These are phyloP conservation scores for Nasturtium officinale DNA, from an alignment of 345 rosid species.

Conservation along the genomic window DNA sequence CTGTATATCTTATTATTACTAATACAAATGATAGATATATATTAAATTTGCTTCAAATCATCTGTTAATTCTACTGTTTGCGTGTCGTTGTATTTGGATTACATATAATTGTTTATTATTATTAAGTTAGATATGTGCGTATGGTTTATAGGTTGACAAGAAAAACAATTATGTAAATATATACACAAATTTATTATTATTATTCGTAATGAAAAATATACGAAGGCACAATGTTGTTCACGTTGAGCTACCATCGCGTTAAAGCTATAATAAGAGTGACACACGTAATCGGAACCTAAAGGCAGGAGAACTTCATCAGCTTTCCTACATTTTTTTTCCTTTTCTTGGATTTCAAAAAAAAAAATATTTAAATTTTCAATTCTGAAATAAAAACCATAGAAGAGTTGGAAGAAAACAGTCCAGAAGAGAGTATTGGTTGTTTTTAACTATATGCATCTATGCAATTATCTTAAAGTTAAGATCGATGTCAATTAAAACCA, in stretches of 20 bases:
- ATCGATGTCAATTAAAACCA: background rate
- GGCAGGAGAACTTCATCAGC: constrained; percentile 23
- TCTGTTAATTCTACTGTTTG: background rate
- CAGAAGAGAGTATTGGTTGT: constrained; percentile 13
- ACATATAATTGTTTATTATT: constrained; percentile 10
- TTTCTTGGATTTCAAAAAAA: background rate
- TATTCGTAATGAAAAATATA: constrained; percentile 16
- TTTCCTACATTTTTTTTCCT: background rate
- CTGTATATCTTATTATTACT: background rate
- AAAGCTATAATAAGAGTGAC: constrained; percentile 35
- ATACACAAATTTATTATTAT: constrained; percentile 3
- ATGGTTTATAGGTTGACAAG: background rate
- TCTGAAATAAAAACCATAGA: background rate
- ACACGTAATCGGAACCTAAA: constrained; percentile 32
- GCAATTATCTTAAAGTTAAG: background rate
- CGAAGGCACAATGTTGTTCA: constrained; percentile 39
- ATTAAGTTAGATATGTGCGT: background rate
- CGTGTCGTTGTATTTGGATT: constrained; percentile 14
- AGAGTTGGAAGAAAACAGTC: background rate
- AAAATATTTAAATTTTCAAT: background rate
- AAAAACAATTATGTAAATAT: background rate
- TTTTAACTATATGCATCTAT: constrained; percentile 7
- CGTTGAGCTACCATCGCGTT: constrained; percentile 46
- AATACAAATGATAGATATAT: background rate
- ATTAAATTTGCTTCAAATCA: background rate